These are phyloP conservation scores for Copromyces sp. DNA, from an alignment of 495 filamentous ascomycete genomes.

Conservation along the genomic window DNA sequence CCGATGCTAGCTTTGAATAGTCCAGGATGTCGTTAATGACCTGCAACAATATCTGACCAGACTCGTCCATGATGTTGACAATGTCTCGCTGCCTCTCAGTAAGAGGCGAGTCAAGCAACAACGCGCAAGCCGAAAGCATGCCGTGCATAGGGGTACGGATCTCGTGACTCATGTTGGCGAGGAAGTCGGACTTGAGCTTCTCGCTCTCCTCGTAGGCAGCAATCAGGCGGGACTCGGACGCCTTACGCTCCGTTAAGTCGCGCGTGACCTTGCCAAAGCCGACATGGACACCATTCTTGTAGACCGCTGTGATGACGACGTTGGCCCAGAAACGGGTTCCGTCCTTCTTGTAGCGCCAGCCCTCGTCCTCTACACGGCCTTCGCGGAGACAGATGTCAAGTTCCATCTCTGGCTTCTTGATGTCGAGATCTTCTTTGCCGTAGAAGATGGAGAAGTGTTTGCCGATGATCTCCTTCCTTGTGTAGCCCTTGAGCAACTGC, in stretches of 20 bases:
- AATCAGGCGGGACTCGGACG: conserved; percentile 46
- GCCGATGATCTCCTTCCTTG: conserved; percentile 46
- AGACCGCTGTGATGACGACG: conserved; percentile 53
- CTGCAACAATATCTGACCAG: conserved; percentile 35
- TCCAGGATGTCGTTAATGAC: conserved; percentile 46
- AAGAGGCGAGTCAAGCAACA: conserved; percentile 35
- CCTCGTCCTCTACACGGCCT: conserved; percentile 53
- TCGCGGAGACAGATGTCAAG: conserved; percentile 48
- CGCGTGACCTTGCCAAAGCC: conserved; percentile 58
- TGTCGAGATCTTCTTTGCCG: conserved; percentile 41
- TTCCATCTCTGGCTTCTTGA: conserved; percentile 45
- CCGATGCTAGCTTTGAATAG: conserved; percentile 39
- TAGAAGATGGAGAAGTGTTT: conserved; percentile 57
- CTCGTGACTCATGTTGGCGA: conserved; percentile 52
- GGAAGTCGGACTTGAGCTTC: conserved; percentile 55
- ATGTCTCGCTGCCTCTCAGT: conserved; percentile 33
- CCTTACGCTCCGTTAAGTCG: conserved; percentile 52
- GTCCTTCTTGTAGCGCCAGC: conserved; percentile 56
- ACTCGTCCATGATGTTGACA: conserved; percentile 37
- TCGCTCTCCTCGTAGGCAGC: conserved; percentile 55
- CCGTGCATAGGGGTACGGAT: conserved; percentile 45
- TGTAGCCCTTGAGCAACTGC: conserved; percentile 50
- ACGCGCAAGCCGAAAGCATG: conserved; percentile 36
- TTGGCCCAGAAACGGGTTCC: conserved; percentile 58
- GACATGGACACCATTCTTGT: conserved; percentile 45